phyloP scores from a whole-genome alignment of 2,329 filamentous ascomycete species.

The Sporothrix luriei region DNA sequence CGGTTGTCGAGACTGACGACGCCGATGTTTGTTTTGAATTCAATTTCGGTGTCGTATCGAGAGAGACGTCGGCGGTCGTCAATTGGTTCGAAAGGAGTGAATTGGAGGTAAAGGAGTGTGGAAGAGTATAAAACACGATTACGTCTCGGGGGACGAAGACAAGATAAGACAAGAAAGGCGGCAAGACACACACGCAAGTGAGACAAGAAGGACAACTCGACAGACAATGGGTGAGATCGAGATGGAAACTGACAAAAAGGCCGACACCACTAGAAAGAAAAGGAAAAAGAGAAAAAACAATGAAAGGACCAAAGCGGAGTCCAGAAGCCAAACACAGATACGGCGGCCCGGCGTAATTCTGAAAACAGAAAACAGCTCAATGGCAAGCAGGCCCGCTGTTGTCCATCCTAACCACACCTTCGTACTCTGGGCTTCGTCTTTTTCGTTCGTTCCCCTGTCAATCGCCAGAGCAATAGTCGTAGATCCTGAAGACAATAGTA shows the following conservation, averaged over 20 bases:
- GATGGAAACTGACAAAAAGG: not conserved
- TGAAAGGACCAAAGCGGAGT: not conserved
- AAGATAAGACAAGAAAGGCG: slow-evolving; percentile 1
- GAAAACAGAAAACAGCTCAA: slow-evolving; percentile 25
- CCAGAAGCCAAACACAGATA: not conserved
- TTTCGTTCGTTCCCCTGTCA: not conserved
- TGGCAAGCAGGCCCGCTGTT: not conserved
- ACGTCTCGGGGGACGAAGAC: not conserved
- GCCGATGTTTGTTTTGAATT: not conserved
- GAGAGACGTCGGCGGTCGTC: not conserved
- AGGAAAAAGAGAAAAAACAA: not conserved
- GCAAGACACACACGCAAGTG: not conserved
- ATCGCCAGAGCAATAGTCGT: not conserved
- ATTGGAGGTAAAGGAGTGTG: not conserved
- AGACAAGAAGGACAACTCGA: not conserved
- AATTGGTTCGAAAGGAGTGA: slow-evolving; percentile 18
- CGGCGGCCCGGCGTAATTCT: slow-evolving; percentile 10
- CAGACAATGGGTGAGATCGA: not conserved
- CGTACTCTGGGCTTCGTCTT: not conserved
- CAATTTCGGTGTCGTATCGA: no score
- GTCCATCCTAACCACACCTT: not conserved
- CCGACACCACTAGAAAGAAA: not conserved
- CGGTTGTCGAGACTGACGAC: not conserved
- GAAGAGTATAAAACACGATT: not conserved
- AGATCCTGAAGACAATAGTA: not conserved